Base-by-base conservation (phyloP, 73 alveolate genomes). In the Loxodes magnus region DNA sequence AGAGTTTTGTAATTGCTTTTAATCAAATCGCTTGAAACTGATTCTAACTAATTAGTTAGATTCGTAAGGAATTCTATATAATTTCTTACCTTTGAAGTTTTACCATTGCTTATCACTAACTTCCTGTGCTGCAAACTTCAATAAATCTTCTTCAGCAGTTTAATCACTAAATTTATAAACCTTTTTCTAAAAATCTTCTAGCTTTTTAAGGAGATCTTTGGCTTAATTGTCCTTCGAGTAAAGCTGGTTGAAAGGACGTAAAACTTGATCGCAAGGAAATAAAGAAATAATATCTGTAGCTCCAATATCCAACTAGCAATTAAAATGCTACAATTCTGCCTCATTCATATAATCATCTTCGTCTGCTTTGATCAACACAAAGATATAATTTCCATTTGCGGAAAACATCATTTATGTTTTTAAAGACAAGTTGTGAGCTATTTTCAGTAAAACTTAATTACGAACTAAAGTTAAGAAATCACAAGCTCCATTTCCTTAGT, bases 251-350 rank as follows among this genome's bases (percentile, higher is more conserved):
- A 38, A n/a, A n/a, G n/a, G n/a, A n/a, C n/a, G n/a, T n/a, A n/a
- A n/a, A n/a, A n/a, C n/a, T n/a, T n/a, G n/a, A n/a, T n/a, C n/a
- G n/a, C n/a, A n/a, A n/a, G n/a, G n/a, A n/a, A n/a, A n/a, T n/a
- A n/a, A n/a, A n/a, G n/a, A n/a, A n/a, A n/a, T n/a, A n/a, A n/a
- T n/a, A n/a, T n/a, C n/a, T n/a, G n/a, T n/a, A n/a, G 14, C 49
- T n/a, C 77, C 77, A 22, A 63, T 22, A 37, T 46, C 64, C 15
- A 63, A 33, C 20, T 36, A 25, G 9, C 51, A 39, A 10, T 38
- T 42, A 49, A 52, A 43, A 2, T 63, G 36, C 14, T 35, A 51
- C 6, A 48, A n/a, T 37, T 63, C 70, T 0, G 77, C 77, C 5
- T 21, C 70, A 3, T 29, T 14, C 28, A 38, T 37, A n/a, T 52